Conservation (phyloP, 345 rosid genomes). For the Noccaea caerulescens region DNA sequence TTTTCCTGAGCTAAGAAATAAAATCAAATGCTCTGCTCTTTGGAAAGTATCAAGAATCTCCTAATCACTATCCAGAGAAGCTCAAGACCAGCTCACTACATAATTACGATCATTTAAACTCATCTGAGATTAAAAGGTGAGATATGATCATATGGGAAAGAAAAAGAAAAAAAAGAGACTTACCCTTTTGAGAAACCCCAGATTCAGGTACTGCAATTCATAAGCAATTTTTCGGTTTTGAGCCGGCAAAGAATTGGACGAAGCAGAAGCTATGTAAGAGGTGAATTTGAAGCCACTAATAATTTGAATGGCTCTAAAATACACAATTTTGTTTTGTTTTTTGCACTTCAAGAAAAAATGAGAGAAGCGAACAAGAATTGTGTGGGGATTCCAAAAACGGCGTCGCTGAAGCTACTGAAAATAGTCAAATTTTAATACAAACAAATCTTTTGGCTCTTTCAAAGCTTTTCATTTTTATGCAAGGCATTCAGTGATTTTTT, state of each 20-base stretch:
- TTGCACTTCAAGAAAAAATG: background rate
- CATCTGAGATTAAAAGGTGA: background rate
- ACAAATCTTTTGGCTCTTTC: background rate
- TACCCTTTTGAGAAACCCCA: slow-evolving; percentile 22
- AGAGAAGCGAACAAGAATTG: background rate
- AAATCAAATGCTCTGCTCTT: slow-evolving; percentile 19
- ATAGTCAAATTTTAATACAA: background rate
- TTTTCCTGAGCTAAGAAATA: background rate
- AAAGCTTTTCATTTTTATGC: background rate
- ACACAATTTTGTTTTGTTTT: slow-evolving; percentile 16
- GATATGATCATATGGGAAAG: background rate
- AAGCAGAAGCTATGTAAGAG: slow-evolving; percentile 13
- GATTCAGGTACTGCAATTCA: slow-evolving; percentile 10
- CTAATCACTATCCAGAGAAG: slow-evolving; percentile 2
- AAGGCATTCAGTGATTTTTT: no score
- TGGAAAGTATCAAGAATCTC: background rate
- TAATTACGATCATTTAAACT: background rate
- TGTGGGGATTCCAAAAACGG: background rate
- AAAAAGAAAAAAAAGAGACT: slow-evolving; percentile 4
- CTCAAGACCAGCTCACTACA: background rate
- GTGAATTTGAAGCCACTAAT: slow-evolving; percentile 59
- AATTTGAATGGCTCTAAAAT: slow-evolving; percentile 55
- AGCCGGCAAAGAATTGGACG: background rate
- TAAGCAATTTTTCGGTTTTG: background rate
- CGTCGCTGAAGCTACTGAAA: background rate